These are phyloP conservation scores for Chlorella ohadii DNA, from an alignment of 139 green algal species.

Conservation along the genomic window DNA sequence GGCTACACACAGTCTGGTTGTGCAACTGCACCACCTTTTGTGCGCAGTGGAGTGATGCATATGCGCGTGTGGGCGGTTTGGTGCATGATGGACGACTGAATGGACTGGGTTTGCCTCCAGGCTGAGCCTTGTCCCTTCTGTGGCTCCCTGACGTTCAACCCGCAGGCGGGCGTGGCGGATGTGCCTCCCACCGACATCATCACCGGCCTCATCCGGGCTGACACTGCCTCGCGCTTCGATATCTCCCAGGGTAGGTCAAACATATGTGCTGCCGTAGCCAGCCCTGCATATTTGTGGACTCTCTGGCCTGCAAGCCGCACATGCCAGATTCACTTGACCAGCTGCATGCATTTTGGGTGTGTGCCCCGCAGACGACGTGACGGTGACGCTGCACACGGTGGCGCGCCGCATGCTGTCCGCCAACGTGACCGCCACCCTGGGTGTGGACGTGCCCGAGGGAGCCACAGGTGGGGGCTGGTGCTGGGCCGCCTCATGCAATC, in stretches of 20 bases:
- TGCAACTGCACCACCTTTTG: neutral
- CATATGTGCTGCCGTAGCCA: too few relatives aligned
- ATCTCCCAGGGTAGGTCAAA: conserved; percentile 47
- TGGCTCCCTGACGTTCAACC: too few relatives aligned
- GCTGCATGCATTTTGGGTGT: too few relatives aligned
- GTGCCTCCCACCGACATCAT: conserved; percentile 40
- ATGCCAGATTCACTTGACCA: too few relatives aligned
- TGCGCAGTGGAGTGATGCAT: too few relatives aligned
- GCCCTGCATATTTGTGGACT: too few relatives aligned
- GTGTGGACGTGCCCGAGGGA: conserved; percentile 48
- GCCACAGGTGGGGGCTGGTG: conserved; percentile 33
- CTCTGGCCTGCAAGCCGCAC: too few relatives aligned
- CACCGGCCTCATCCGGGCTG: conserved; percentile 43
- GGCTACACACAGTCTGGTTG: neutral
- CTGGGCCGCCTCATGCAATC: too few relatives aligned
- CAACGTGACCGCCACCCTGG: conserved; percentile 64
- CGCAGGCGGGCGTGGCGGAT: conserved; percentile 52
- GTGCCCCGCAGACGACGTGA: conserved; percentile 27
- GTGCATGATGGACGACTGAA: too few relatives aligned
- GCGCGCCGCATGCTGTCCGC: conserved; percentile 49
- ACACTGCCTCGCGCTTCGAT: conserved; percentile 64
- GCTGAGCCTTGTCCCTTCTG: too few relatives aligned
- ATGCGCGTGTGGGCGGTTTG: too few relatives aligned
- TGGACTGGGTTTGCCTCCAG: too few relatives aligned
- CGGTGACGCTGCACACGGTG: conserved; percentile 29